These are phyloP conservation scores for Psilocybe cubensis DNA, from an alignment of 768 basidiomycete genomes.

Conservation along the genomic window DNA sequence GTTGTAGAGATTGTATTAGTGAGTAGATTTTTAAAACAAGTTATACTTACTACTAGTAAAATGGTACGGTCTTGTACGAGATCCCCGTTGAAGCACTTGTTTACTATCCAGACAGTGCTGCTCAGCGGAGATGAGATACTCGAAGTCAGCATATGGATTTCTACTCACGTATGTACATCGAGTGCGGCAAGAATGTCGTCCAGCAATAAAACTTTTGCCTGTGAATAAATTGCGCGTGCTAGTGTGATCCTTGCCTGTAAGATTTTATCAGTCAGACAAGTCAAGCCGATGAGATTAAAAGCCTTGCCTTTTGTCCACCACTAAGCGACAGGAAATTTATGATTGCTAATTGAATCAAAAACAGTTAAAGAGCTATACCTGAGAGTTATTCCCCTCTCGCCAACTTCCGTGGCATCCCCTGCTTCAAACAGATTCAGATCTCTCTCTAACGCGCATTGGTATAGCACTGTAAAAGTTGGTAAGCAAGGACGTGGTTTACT, in stretches of 20 bases:
- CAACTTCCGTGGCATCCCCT: slow-evolving; percentile 69
- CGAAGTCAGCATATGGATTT: not conserved
- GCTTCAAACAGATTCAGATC: slow-evolving; percentile 71
- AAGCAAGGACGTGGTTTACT: not conserved
- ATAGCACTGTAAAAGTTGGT: slow-evolving; percentile 44
- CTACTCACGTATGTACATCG: slow-evolving; percentile 39
- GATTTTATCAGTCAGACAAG: slow-evolving; percentile 27
- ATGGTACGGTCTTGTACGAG: slow-evolving; percentile 75
- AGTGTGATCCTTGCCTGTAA: slow-evolving; percentile 45
- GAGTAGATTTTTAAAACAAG: not conserved
- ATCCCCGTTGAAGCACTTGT: slow-evolving; percentile 77
- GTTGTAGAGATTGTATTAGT: not conserved
- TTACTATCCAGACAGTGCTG: slow-evolving; percentile 82
- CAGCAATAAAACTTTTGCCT: slow-evolving; percentile 64
- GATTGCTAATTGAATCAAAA: not conserved
- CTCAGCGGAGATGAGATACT: slow-evolving; percentile 36
- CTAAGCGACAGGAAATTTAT: too few species aligned
- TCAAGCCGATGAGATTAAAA: not conserved
- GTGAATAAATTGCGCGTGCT: slow-evolving; percentile 50
- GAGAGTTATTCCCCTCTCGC: slow-evolving; percentile 65
- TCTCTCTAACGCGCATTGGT: slow-evolving; percentile 71
- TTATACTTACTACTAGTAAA: slow-evolving; percentile 63
- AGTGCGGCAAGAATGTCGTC: slow-evolving; percentile 78
- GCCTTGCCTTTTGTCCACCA: slow-evolving; percentile 46
- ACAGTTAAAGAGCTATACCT: slow-evolving; percentile 15